Base-by-base conservation (phyloP, 1,284 basidiomycete genomes). In the Pulveroboletus sp. region DNA sequence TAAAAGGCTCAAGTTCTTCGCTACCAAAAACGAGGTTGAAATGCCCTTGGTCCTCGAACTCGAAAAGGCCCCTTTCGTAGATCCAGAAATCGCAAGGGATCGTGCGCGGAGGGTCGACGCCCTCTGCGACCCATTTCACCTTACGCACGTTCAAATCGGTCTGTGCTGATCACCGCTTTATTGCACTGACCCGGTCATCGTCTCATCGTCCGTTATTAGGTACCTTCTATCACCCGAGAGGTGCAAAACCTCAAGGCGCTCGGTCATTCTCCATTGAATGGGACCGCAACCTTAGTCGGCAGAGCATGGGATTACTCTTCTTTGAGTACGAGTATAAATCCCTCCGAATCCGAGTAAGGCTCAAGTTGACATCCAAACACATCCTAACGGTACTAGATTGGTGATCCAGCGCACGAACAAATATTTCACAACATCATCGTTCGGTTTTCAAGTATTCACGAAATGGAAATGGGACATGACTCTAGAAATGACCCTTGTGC, bases 181-280 rank as follows among this genome's bases (percentile, higher is more conserved):
- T 31, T 31, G 12, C 5, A 44, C 14, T 28, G 18, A 24, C 45
- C 9, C 25, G 28, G n/a, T 11, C 39, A 49, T 45, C 7, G 45
- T 31, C 17, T 56, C 33, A 33, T 25, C 48, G 15, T 61, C 29
- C 7, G n/a, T 26, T 22, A 45, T 29, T 43, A 70, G 69, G 72
- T 22, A 61, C 51, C 72, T 73, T 77, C 68, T 64, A 72, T 60
- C 60, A 64, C 31, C 55, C 65, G 10, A 61, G 57, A 24, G 67
- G 67, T 31, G 70, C 72, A 31, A 67, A 64, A 14, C 74, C 69
- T 24, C 73, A 70, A 28, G 65, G 65, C 15, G 74, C 78, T 28
- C 79, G 86, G 12, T 75, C 78, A 8, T 91, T 86, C 66, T 89
- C 86, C 0, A 74, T 82, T 9, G 89, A 91, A 72, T 89, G 81